Evolutionary conservation across 2,329 filamentous ascomycete species (phyloP).

Genomic region (Nothophaeocryptopus gaeumannii): DNA sequence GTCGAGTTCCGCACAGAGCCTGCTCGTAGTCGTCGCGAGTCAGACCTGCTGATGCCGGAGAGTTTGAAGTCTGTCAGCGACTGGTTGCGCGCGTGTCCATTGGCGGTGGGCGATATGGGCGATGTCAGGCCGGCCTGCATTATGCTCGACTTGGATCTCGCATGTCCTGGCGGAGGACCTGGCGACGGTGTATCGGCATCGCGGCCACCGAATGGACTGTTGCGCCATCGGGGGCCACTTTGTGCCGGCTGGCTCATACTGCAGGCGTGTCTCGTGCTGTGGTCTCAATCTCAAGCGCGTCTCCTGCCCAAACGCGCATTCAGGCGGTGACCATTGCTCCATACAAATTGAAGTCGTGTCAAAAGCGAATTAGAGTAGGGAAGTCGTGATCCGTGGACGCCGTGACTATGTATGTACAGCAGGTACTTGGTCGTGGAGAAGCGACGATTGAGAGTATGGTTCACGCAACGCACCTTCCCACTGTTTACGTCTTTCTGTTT

Average conservation of each 20-base stretch:
- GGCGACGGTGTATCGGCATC: conserved; percentile 65
- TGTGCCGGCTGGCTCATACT: conserved; percentile 56
- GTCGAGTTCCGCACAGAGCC: conserved; percentile 63
- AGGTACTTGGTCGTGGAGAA: background rate
- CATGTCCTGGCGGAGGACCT: conserved; percentile 49
- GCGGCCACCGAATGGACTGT: conserved; percentile 70
- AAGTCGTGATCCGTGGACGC: background rate
- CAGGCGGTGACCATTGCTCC: conserved; percentile 3
- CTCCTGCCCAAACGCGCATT: conserved; percentile 17
- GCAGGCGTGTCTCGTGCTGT: conserved; percentile 18
- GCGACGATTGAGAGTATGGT: background rate
- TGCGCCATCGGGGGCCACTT: conserved; percentile 69
- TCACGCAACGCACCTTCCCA: too few relatives aligned
- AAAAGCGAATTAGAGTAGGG: too few relatives aligned
- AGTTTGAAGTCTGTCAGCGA: conserved; percentile 56
- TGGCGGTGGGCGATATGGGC: conserved; percentile 35
- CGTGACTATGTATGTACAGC: conserved; percentile 14
- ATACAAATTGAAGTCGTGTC: too few relatives aligned
- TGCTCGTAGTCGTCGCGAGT: conserved; percentile 38
- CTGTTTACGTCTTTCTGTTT: too few relatives aligned
- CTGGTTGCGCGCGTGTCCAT: conserved; percentile 64
- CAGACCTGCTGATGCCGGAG: conserved; percentile 20
- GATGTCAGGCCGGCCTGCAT: conserved; percentile 59
- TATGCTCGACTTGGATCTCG: conserved; percentile 72
- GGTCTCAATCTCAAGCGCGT: conserved; percentile 14